phyloP scores from a whole-genome alignment of 345 rosid genomes.

The Dimocarpus longan region DNA sequence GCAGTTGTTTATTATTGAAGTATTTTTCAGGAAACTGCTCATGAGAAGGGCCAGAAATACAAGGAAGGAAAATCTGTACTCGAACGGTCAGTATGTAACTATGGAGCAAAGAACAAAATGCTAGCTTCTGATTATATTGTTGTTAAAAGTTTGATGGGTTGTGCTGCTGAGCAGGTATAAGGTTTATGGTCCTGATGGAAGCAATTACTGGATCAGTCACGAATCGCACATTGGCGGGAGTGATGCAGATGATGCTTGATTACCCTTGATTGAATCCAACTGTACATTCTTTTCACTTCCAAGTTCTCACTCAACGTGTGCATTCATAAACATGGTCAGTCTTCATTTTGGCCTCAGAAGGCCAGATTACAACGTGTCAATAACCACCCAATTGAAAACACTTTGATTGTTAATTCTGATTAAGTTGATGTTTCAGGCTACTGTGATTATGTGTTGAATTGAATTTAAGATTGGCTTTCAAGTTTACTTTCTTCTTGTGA shows the following conservation, averaged over 20 bases:
- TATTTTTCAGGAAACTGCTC: slow-evolving; percentile 83
- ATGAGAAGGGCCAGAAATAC: slow-evolving; percentile 88
- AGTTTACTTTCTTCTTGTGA: not conserved
- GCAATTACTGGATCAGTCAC: slow-evolving; percentile 69
- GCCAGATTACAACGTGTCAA: slow-evolving; percentile 20
- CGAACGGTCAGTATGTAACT: slow-evolving; percentile 68
- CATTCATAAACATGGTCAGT: slow-evolving; percentile 25
- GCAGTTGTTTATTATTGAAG: slow-evolving; percentile 27
- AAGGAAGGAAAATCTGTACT: slow-evolving; percentile 98
- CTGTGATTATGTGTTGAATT: slow-evolving; percentile 18
- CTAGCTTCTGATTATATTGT: slow-evolving; percentile 18
- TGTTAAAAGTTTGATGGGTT: slow-evolving; percentile 19
- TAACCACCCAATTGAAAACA: slow-evolving; percentile 30
- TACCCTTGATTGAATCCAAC: slow-evolving; percentile 17
- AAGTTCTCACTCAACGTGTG: slow-evolving; percentile 30
- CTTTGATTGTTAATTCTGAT: slow-evolving; percentile 34
- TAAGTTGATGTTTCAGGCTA: slow-evolving; percentile 12
- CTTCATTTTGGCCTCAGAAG: slow-evolving; percentile 22
- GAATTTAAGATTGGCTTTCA: slow-evolving; percentile 9
- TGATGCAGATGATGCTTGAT: slow-evolving; percentile 89
- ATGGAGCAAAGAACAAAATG: slow-evolving; percentile 12
- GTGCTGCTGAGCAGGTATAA: slow-evolving; percentile 68
- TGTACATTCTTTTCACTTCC: slow-evolving; percentile 48
- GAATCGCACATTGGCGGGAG: slow-evolving; percentile 82
- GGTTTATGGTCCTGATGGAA: slow-evolving; percentile 90